A percentile compares a stretch with the other conserved stretches of the same genome.
Conservation (phyloP, 1,139 yeast genomes). For the Debaryomyces coudertii region DNA sequence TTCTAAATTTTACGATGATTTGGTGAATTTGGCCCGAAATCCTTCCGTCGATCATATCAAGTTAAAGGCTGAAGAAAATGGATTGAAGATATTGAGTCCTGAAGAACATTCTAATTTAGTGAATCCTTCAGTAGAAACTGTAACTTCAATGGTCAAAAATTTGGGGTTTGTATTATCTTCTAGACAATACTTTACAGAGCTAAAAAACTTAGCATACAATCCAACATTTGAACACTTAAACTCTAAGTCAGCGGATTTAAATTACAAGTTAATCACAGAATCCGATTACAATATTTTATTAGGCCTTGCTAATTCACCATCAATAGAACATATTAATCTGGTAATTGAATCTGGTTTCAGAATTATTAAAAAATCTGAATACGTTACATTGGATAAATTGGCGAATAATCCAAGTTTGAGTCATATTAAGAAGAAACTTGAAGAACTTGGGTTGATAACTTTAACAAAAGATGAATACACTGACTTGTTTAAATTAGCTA, state of each 20-base stretch:
- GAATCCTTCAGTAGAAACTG: conserved; percentile 24
- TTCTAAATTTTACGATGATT: conserved; percentile 28
- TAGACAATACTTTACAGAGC: conserved; percentile 15
- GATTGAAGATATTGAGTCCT: conserved; percentile 20
- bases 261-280: conserved; percentile 34
- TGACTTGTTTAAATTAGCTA: conserved; percentile 36
- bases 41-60: conserved; percentile 29
- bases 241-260: conserved; percentile 29
- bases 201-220: conserved; percentile 20
- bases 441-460: conserved; percentile 38
- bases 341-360: conserved; percentile 22
- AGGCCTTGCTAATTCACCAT: conserved; percentile 24
- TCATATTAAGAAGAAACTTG: conserved; percentile 41
- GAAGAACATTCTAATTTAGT: conserved; percentile 18
- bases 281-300: conserved; percentile 34
- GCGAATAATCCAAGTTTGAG: conserved; percentile 37
- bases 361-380: conserved; percentile 19
- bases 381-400: conserved; percentile 22
- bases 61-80: conserved; percentile 26
- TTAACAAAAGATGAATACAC: conserved; percentile 39
- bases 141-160: conserved; percentile 18
- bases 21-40: conserved; percentile 26
- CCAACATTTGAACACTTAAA: conserved; percentile 21
- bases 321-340: conserved; percentile 28
- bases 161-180: conserved; percentile 14